Conservation (phyloP, 2,329 filamentous ascomycete genomes). For the Fusarium sp. region DNA sequence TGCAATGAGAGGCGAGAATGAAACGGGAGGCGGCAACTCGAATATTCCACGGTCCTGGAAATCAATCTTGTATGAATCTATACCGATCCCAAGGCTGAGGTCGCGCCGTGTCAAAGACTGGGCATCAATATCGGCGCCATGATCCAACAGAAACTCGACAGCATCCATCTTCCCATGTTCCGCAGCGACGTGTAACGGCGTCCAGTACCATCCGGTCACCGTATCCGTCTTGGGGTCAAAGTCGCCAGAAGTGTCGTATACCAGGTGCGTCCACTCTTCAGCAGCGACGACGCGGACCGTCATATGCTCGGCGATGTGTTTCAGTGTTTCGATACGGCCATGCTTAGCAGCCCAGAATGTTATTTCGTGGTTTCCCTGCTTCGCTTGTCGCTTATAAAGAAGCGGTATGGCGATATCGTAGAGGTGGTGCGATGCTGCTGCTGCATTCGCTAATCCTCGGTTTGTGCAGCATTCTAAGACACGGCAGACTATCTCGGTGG, state of each 20-base stretch:
- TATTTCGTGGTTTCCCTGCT: conserved; percentile 5
- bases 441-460: background rate
- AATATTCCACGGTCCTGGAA: conserved; percentile 19
- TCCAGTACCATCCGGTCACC: background rate
- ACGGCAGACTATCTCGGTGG: background rate
- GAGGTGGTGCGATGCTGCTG: conserved; percentile 1
- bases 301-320: background rate
- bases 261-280: background rate
- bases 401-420: conserved; percentile 5
- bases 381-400: conserved; percentile 21
- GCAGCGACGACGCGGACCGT: background rate
- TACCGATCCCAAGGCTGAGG: background rate
- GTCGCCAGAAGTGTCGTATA: background rate
- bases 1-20: conserved; percentile 20
- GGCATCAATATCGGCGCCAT: conserved; percentile 5
- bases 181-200: conserved; percentile 5
- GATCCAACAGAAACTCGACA: conserved; percentile 8
- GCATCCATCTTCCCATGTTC: conserved; percentile 4
- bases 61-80: conserved; percentile 3
- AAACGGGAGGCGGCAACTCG: conserved; percentile 1
- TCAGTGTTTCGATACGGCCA: background rate
- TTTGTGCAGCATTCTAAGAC: background rate
- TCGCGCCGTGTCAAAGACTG: conserved; percentile 1
- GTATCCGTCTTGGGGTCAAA: background rate
- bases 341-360: conserved; percentile 21